Base-by-base conservation (phyloP, 495 filamentous ascomycete genomes). In the Niebla homalea region DNA sequence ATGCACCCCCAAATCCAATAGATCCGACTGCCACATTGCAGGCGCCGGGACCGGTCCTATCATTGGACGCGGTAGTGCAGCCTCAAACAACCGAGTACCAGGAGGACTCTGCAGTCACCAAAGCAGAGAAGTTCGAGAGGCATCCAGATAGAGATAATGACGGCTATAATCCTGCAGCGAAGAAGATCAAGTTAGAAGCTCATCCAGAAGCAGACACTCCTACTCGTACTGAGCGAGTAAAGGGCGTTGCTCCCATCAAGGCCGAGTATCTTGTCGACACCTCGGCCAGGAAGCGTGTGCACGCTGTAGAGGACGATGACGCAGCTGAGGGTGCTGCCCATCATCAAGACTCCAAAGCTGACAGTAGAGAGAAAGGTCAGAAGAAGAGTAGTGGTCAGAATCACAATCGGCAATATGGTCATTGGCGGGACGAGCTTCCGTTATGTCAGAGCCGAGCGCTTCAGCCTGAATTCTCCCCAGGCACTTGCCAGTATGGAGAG, bases 211-310 rank as follows among this genome's bases (percentile, higher is more conserved):
- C 46, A 48, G 52, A 48, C 14, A 47, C 53, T 18, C 46, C 57
- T 60, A 59, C 59, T 55, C 36, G 57, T 54, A 53, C 65, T 61
- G 57, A 76, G 68, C 64, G 73, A 54, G 49, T 70, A 39, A 77
- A 77, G 60, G 90, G 89, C 26, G 73, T 90, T 51, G 87, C 87
- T 29, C 76, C 80, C 1, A 81, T 98, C 59, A 95, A 94, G 64
- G 59, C 76, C 51, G 89, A 96, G 85, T 95, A 74, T 61, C 71
- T 83, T 41, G 67, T 85, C 44, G 54, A 67, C 47, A 55, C 56
- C 4, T 45, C 46, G 22, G 54, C 45, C 7, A 49, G 54, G 29
- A 50, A 57, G 19, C 37, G 20, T 4, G 44, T 53, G 11, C 52
- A 40, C 41, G 41, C 51, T 23, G 32, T 25, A 20, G 50, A 48